Base-by-base conservation (phyloP, 331 rosid species). In the Telfairia occidentalis region DNA sequence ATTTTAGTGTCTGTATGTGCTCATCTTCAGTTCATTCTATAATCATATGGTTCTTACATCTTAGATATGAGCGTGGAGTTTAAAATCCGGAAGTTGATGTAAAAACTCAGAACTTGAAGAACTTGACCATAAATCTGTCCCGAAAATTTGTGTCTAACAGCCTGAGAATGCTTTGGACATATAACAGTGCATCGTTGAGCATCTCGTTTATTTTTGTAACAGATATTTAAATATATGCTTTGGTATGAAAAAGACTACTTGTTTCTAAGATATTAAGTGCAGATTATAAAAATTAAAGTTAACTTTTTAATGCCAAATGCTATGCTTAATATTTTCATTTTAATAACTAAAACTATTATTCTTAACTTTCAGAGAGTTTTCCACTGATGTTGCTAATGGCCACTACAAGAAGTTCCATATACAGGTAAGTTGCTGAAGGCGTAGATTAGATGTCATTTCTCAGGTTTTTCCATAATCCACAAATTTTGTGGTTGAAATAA, bases 301-400 rank as follows among this genome's bases (percentile, higher is more conserved):
- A 29, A 70, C 3, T 4, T 26, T 16, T 71, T 19, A 38, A 32
- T 73, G 54, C 60, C 50, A 54, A 57, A 46, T 73, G 64, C 60
- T 61, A 34, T 46, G 74, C 67, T 60, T 42, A 50, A 21, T n/a
- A 50, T 34, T 38, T 13, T 12, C 35, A 9, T 40, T 58, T 7
- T 16, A 26, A 54, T 80, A 73, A 66, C 35, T 13, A 52, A 26
- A 19, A 38, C 12, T 75, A 57, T 35, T 64, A 54, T 77, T 79
- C 80, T 61, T 80, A 76, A 79, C 75, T 77, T 87, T 80, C 90
- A 95, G 98, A 71, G 87, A 85, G 73, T 74, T 76, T 46, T 81
- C 86, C 60, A 84, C 82, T 54, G 80, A 74, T 77, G 80, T 46
- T 12, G 78, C 78, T 57, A 83, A 69, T 75, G 71, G 75, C 73